These are phyloP conservation scores for Boletus pseudopeckii DNA, from an alignment of 768 basidiomycete genomes.

Conservation along the genomic window DNA sequence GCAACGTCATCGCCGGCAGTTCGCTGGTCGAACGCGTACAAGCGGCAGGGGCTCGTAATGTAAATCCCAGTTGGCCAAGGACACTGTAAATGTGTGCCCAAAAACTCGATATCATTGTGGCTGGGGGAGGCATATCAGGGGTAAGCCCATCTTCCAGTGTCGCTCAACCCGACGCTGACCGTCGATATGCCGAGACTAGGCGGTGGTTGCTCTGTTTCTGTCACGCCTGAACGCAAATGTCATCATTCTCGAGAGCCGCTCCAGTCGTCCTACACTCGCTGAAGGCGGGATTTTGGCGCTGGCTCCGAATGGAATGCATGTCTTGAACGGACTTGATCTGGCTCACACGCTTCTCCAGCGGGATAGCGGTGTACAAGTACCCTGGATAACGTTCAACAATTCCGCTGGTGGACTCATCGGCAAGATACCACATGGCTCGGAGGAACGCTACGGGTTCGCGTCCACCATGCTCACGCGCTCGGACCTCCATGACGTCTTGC, in stretches of 20 bases:
- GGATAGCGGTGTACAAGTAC: conserved; percentile 16
- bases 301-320: conserved; percentile 29
- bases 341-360: conserved; percentile 22
- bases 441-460: conserved; percentile 25
- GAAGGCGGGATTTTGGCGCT: conserved; percentile 30
- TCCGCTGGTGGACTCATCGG: conserved; percentile 22
- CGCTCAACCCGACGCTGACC: not conserved
- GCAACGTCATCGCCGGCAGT: not conserved
- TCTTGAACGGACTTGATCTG: conserved; percentile 26
- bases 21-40: conserved; percentile 16
- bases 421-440: conserved; percentile 25
- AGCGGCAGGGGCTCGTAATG: conserved; percentile 18
- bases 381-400: conserved; percentile 22
- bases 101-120: conserved; percentile 25
- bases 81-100: conserved; percentile 11
- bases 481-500: conserved; percentile 31
- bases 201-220: conserved; percentile 24
- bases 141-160: conserved; percentile 12
- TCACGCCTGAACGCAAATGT: conserved; percentile 19
- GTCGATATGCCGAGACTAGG: conserved; percentile 3
- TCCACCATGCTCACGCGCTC: conserved; percentile 28
- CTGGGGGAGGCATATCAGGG: conserved; percentile 28
- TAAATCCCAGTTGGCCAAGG: not conserved
- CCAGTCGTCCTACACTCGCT: conserved; percentile 10
- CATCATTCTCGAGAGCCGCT: conserved; percentile 24